phyloP scores from a whole-genome alignment of 768 basidiomycete genomes.

The Artomyces pyxidatus region DNA sequence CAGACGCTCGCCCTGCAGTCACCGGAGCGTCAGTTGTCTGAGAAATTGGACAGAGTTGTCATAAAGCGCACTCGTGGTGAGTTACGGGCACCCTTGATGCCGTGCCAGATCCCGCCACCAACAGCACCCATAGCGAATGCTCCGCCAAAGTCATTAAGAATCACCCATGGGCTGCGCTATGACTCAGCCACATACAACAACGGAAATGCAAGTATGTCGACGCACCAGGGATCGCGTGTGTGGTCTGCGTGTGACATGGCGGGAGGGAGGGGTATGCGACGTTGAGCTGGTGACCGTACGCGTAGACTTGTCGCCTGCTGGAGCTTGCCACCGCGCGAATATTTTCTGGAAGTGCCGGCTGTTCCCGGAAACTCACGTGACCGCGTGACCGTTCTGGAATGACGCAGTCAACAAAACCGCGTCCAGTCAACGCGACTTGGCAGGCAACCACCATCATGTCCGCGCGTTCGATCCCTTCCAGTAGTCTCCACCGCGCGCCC shows the following conservation, averaged over 20 bases:
- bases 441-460: neutral
- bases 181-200: neutral
- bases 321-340: neutral
- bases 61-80: conserved; percentile 70
- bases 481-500: conserved; percentile 16
- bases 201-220: neutral
- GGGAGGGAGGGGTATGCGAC: conserved; percentile 6
- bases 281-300: conserved; percentile 4
- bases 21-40: neutral
- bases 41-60: neutral
- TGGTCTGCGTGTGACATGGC: conserved; percentile 87
- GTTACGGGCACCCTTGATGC: conserved; percentile 95
- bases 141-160: conserved; percentile 96
- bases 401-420: conserved; percentile 17
- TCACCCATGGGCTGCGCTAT: conserved; percentile 82
- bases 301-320: neutral
- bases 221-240: conserved; percentile 87
- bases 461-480: neutral
- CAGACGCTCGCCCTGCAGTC: conserved; percentile 77
- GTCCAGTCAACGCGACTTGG: neutral
- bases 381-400: conserved; percentile 22
- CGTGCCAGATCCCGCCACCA: conserved; percentile 97
- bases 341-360: neutral
- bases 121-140: conserved; percentile 98
- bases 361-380: neutral